Evolutionary conservation across 2,329 filamentous ascomycete genomes (phyloP).

Genomic region (Ceratocystis lukuohia): DNA sequence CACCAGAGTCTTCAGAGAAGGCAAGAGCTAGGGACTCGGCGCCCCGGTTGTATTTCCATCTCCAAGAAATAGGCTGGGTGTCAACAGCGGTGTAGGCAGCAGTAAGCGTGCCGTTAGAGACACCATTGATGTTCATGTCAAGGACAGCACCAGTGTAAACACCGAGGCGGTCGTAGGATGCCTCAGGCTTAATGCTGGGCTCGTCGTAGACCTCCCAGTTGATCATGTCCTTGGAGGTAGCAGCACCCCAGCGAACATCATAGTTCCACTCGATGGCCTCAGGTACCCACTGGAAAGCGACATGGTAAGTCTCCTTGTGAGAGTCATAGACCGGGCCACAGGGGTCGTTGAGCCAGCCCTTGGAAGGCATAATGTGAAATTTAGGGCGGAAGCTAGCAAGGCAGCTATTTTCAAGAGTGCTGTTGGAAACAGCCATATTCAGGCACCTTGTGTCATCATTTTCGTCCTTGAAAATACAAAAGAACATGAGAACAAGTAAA

Average conservation of each 20-base stretch:
- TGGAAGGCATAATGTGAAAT: conserved; percentile 30
- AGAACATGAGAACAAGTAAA: too few relatives aligned
- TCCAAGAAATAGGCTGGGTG: conserved; percentile 34
- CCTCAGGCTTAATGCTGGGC: conserved; percentile 20
- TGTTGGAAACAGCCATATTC: conserved; percentile 12
- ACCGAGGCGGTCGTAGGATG: conserved; percentile 32
- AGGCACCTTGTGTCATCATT: conserved; percentile 3
- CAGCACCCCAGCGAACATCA: conserved; percentile 27
- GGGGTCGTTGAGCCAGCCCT: conserved; percentile 32
- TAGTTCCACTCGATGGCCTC: conserved; percentile 22
- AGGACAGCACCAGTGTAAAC: conserved; percentile 35
- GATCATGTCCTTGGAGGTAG: conserved; percentile 30
- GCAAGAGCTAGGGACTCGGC: conserved; percentile 35
- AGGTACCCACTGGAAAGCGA: conserved; percentile 29
- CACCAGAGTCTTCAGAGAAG: conserved; percentile 28
- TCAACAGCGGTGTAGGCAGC: conserved; percentile 34
- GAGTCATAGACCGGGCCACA: conserved; percentile 35
- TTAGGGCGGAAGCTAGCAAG: conserved; percentile 23
- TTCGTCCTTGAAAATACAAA: too few relatives aligned
- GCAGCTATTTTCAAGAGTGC: conserved; percentile 14
- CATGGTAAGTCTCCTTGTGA: conserved; percentile 31
- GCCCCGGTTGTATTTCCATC: conserved; percentile 32
- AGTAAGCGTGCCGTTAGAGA: conserved; percentile 26
- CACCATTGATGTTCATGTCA: conserved; percentile 30
- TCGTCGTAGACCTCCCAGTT: conserved; percentile 21